Base-by-base conservation (phyloP, 176 grass and related monocot species). In the Alloteropsis semialata region DNA sequence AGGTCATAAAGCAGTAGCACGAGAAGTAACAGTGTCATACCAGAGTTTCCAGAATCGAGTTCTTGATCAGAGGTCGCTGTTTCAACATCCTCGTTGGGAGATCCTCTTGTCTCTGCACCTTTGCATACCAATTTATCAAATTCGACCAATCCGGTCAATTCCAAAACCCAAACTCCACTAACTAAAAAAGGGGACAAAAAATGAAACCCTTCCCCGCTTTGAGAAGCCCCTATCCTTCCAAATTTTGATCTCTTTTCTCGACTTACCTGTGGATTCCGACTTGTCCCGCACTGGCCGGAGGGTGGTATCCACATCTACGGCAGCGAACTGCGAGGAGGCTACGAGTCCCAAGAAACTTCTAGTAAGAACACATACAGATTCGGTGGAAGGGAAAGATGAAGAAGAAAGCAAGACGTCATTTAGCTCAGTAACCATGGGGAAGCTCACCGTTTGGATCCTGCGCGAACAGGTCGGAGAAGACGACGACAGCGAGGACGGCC, bases 271-370 rank as follows among this genome's bases (percentile, higher is more conserved):
- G 72, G 65, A 56, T 14, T 72, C 19, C 4, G 25, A 28, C 14
- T 41, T 51, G 28, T 83, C 65, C 33, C 73, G 80, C 64, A n/a
- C 28, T 17, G 71, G 29, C 64, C 28, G 36, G 21, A 42, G 34
- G 21, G 34, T 69, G 76, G 61, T 41, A 27, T 55, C 80, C 46
- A 65, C 74, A 46, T 67, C 37, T 17, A 72, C 86, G 38, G 76
- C 24, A 41, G 69, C 43, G 33, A 85, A 86, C 33, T 76, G 83
- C 55, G 83, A 82, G 34, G 82, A 70, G 34, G 83, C 88, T 85
- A 55, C 10, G n/a, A 55, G 24, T 34, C 39, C 61, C 80, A 82
- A 34, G 2, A 59, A 84, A 65, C 74, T n/a, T 63, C 21, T 28
- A 24, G 38, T 77, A 64, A 89, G 83, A 69, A 66, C 65, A 29